These are phyloP conservation scores for Malus hybrid DNA, from an alignment of 331 rosid genomes.

Conservation along the genomic window DNA sequence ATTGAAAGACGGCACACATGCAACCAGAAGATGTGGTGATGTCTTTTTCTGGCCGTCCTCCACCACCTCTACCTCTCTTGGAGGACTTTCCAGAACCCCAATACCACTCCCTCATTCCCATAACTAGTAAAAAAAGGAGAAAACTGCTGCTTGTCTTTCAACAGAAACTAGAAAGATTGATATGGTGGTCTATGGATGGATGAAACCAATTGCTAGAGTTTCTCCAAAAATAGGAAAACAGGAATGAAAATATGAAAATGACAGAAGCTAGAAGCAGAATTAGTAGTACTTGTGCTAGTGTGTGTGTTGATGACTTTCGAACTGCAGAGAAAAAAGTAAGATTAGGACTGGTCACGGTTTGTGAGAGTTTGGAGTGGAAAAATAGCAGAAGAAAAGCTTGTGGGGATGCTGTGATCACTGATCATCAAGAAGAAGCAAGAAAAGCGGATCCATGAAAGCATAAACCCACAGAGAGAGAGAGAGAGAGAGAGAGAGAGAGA, in stretches of 20 bases:
- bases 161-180: conserved; percentile 1
- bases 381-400: conserved; percentile 7
- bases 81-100: conserved; percentile 35
- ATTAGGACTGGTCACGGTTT: neutral
- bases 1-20: conserved; percentile 64
- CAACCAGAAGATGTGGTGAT: conserved; percentile 45
- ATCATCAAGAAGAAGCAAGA: conserved; percentile 35
- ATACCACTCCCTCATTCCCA: conserved; percentile 59
- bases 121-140: conserved; percentile 9
- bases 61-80: conserved; percentile 30
- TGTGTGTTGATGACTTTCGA: neutral
- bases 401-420: conserved; percentile 2
- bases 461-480: conserved; percentile 22
- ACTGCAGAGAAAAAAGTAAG: neutral
- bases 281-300: neutral
- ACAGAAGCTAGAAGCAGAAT: neutral
- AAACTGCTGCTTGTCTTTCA: neutral
- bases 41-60: conserved; percentile 1
- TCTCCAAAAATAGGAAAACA: neutral
- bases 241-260: neutral
- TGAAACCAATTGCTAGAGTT: neutral
- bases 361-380: neutral
- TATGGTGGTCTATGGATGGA: neutral
- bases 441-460: conserved; percentile 65
- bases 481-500: neutral